phyloP scores from a whole-genome alignment of 192 early-diverging fungal genomes.

The Coemansia sp. region DNA sequence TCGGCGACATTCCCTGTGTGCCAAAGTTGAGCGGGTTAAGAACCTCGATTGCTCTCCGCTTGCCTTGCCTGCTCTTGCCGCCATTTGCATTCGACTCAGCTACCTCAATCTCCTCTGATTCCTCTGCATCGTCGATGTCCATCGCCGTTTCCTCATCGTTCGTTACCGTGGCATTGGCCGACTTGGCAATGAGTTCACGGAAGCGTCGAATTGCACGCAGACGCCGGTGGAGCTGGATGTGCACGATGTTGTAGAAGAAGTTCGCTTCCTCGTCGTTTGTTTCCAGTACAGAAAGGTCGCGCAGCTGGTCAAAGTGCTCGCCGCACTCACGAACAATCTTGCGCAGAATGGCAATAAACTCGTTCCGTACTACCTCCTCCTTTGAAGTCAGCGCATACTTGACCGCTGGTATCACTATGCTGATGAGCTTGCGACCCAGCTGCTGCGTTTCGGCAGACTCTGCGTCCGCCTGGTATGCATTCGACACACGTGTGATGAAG shows the following conservation, averaged over 20 bases:
- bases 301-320: slow-evolving; percentile 36
- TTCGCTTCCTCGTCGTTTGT: slow-evolving; percentile 67
- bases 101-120: background rate
- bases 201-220: slow-evolving; percentile 78
- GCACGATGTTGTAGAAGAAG: slow-evolving; percentile 94
- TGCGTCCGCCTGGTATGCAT: slow-evolving; percentile 16
- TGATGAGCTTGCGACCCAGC: slow-evolving; percentile 17
- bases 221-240: slow-evolving; percentile 95
- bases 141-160: slow-evolving; percentile 6
- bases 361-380: slow-evolving; percentile 32
- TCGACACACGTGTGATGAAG: slow-evolving; percentile 64
- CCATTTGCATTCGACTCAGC: slow-evolving; percentile 5
- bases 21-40: slow-evolving; percentile 29
- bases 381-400: slow-evolving; percentile 36
- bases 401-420: slow-evolving; percentile 39
- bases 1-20: slow-evolving; percentile 19
- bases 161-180: background rate
- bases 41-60: background rate
- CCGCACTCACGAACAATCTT: slow-evolving; percentile 39
- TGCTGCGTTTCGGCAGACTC: slow-evolving; percentile 11
- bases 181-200: slow-evolving; percentile 37
- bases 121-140: slow-evolving; percentile 32
- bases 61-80: background rate
- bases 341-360: slow-evolving; percentile 41
- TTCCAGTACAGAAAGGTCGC: slow-evolving; percentile 43